phyloP scores from a whole-genome alignment of 352 stramenopile genomes.

The Phytopythium helicoides region DNA sequence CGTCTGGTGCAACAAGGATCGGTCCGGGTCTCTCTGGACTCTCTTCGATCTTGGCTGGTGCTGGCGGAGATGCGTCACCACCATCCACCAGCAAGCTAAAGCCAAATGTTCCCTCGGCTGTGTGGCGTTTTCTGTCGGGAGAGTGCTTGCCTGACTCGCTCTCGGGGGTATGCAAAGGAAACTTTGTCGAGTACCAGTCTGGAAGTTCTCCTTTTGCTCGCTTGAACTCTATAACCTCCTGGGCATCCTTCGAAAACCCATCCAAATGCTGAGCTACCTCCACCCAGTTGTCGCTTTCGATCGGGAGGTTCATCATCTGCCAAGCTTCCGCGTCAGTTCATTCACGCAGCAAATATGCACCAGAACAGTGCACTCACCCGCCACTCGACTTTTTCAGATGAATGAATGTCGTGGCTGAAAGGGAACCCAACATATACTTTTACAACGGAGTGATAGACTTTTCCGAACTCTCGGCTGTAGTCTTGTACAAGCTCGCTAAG shows the following conservation, averaged over 20 bases:
- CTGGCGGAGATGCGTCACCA: neutral
- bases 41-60: slow-evolving; percentile 4
- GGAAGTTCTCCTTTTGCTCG: slow-evolving; percentile 58
- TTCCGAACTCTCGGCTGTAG: slow-evolving; percentile 61
- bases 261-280: slow-evolving; percentile 66
- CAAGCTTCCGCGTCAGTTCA: slow-evolving; percentile 2
- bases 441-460: slow-evolving; percentile 59
- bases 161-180: slow-evolving; percentile 55
- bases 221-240: slow-evolving; percentile 66
- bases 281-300: slow-evolving; percentile 38
- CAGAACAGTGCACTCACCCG: slow-evolving; percentile 32
- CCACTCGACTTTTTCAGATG: slow-evolving; percentile 86
- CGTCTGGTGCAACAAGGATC: slow-evolving; percentile 57
- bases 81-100: slow-evolving; percentile 23
- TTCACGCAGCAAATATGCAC: neutral
- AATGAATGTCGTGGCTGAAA: slow-evolving; percentile 84
- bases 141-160: slow-evolving; percentile 45
- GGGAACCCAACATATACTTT: slow-evolving; percentile 87
- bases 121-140: slow-evolving; percentile 27
- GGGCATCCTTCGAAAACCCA: slow-evolving; percentile 61
- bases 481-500: slow-evolving; percentile 75
- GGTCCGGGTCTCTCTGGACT: slow-evolving; percentile 31
- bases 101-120: slow-evolving; percentile 32
- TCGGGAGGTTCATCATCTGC: slow-evolving; percentile 65
- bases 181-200: slow-evolving; percentile 59